phyloP scores from a whole-genome alignment of 2,329 filamentous ascomycete genomes.

The Monilinia fructicola region DNA sequence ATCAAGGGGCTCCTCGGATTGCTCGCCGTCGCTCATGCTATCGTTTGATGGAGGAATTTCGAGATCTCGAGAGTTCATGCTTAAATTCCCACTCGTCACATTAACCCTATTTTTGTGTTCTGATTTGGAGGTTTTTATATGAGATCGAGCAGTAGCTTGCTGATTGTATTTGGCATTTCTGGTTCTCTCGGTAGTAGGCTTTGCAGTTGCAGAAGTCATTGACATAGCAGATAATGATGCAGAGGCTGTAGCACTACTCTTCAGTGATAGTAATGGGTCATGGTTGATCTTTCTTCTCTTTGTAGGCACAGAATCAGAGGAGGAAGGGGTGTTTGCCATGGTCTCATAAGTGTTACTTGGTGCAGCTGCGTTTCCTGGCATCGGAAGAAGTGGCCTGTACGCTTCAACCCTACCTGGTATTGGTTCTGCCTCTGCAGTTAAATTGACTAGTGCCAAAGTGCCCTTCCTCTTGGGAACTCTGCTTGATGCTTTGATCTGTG shows the following conservation, averaged over 20 bases:
- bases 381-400: not conserved
- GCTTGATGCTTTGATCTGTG: no score
- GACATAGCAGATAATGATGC: not conserved
- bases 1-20: not conserved
- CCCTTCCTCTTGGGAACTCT: not conserved
- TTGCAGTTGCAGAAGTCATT: not conserved
- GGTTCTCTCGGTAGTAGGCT: not conserved
- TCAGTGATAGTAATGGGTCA: not conserved
- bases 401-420: not conserved
- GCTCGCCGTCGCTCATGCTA: not conserved
- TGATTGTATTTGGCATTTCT: not conserved
- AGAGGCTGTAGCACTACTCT: no score
- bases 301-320: not conserved
- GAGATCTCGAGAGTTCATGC: not conserved
- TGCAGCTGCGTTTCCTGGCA: not conserved
- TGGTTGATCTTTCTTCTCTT: not conserved
- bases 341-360: not conserved
- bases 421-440: fast-evolving
- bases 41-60: not conserved
- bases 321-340: no score
- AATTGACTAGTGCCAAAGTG: no score
- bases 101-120: not conserved
- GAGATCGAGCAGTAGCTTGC: not conserved
- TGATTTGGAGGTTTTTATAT: fast-evolving
- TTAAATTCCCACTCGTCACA: not conserved